phyloP scores from a whole-genome alignment of 1,139 yeast genomes.

The Meyerozyma smithsonii region DNA sequence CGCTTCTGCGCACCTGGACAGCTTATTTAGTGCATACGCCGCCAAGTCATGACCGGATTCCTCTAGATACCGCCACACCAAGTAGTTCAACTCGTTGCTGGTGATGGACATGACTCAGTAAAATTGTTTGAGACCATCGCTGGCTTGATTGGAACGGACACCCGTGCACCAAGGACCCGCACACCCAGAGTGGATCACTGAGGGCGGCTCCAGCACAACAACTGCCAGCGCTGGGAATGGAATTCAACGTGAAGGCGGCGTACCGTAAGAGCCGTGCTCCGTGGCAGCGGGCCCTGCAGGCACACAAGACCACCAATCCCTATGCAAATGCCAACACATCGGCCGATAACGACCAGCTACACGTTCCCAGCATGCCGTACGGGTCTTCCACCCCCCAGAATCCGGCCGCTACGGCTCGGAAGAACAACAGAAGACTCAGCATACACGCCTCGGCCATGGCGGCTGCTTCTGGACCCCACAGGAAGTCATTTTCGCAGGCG shows the following conservation, averaged over 20 bases:
- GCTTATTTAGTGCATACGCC: constrained; percentile 79
- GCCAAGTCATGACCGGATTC: constrained; percentile 80
- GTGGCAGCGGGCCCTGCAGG: constrained; percentile 27
- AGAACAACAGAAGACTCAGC: constrained; percentile 35
- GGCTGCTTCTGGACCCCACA: constrained; percentile 26
- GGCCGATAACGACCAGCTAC: constrained; percentile 7
- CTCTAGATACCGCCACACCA: constrained; percentile 89
- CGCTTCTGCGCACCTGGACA: constrained; percentile 55
- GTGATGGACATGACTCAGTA: constrained; percentile 62
- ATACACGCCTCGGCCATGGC: constrained; percentile 38
- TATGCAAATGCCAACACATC: constrained; percentile 30
- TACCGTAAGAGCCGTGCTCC: constrained; percentile 45
- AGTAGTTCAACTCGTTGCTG: constrained; percentile 80
- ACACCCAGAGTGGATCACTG: background rate
- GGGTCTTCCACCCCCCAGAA: constrained; percentile 10
- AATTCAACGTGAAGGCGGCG: constrained; percentile 24
- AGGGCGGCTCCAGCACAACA: background rate
- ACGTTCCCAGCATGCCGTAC: constrained; percentile 14
- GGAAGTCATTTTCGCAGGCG: constrained; percentile 22
- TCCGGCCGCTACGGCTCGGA: constrained; percentile 15
- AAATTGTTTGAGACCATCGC: constrained; percentile 1
- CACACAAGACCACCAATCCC: constrained; percentile 24
- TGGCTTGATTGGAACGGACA: background rate
- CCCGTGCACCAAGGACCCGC: background rate
- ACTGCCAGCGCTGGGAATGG: constrained; percentile 18